These are phyloP conservation scores for Mitragyna speciosa DNA, from an alignment of 257 asterid genomes.

Conservation along the genomic window DNA sequence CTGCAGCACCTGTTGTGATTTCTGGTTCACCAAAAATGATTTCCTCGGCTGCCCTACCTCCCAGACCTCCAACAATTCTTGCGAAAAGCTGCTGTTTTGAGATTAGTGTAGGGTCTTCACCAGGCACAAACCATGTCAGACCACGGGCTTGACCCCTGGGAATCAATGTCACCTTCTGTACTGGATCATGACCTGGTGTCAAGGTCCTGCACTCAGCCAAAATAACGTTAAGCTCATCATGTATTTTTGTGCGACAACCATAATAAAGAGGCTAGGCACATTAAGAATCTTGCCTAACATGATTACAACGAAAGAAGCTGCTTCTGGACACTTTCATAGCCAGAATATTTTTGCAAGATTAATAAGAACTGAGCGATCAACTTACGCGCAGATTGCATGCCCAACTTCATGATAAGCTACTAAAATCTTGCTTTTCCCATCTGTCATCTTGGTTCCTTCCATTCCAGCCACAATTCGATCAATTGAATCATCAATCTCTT, in stretches of 20 bases:
- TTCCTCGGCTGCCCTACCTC: conserved; percentile 79
- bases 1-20: conserved; percentile 73
- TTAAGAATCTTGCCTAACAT: neutral
- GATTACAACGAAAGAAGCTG: neutral
- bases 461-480: conserved; percentile 76
- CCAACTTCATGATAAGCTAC: conserved; percentile 71
- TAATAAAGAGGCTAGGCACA: neutral
- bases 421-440: conserved; percentile 64
- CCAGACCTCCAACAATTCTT: conserved; percentile 66
- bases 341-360: neutral
- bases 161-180: conserved; percentile 70
- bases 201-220: conserved; percentile 41
- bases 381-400: conserved; percentile 68
- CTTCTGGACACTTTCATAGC: neutral
- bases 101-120: conserved; percentile 53
- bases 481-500: conserved; percentile 61
- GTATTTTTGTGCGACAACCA: too few species aligned
- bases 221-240: neutral
- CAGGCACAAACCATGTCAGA: conserved; percentile 62
- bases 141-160: conserved; percentile 88
- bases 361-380: conserved; percentile 1
- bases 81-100: conserved; percentile 65
- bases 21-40: conserved; percentile 63
- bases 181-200: conserved; percentile 63
- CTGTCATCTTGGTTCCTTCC: conserved; percentile 76